These are phyloP conservation scores for Flaveria ramosissima DNA, from an alignment of 129 eudicot species.

Conservation along the genomic window DNA sequence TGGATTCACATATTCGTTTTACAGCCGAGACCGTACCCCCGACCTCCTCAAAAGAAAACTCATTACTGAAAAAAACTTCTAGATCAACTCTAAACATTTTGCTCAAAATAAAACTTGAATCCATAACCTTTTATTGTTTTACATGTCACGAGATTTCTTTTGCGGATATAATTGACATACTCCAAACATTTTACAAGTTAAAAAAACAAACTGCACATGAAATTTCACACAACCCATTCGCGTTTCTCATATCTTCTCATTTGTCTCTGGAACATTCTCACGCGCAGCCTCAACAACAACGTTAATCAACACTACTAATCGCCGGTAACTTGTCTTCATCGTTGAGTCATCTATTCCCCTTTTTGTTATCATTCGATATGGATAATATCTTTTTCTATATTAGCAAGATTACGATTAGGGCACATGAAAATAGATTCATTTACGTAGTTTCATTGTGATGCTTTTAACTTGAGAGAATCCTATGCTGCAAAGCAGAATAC, in stretches of 20 bases:
- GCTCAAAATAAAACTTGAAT: no score
- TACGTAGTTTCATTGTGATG: conserved; percentile 12
- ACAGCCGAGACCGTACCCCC: no score
- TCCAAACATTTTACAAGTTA: no score
- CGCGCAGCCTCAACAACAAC: conserved; percentile 29
- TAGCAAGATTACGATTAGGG: conserved; percentile 33
- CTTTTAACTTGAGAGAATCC: conserved; percentile 12
- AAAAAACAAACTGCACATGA: no score
- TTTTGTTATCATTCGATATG: not conserved
- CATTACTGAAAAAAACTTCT: no score
- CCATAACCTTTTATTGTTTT: no score
- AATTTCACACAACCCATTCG: no score
- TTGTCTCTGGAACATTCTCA: conserved; percentile 28
- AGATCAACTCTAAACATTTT: no score
- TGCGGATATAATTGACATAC: no score
- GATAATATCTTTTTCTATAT: conserved; percentile 8
- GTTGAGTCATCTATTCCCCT: conserved; percentile 21
- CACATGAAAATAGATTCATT: conserved; percentile 4
- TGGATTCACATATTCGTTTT: no score
- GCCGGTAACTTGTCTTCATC: conserved; percentile 25
- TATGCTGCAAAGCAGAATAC: not conserved
- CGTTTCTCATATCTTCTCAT: not conserved
- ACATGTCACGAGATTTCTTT: no score
- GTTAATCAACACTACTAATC: conserved; percentile 21
- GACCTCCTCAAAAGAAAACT: no score